A percentile compares a stretch with the other conserved stretches of the same genome.
These are phyloP conservation scores for Cladosporium sp. DNA, from an alignment of 2,329 filamentous ascomycete species.

Conservation along the genomic window DNA sequence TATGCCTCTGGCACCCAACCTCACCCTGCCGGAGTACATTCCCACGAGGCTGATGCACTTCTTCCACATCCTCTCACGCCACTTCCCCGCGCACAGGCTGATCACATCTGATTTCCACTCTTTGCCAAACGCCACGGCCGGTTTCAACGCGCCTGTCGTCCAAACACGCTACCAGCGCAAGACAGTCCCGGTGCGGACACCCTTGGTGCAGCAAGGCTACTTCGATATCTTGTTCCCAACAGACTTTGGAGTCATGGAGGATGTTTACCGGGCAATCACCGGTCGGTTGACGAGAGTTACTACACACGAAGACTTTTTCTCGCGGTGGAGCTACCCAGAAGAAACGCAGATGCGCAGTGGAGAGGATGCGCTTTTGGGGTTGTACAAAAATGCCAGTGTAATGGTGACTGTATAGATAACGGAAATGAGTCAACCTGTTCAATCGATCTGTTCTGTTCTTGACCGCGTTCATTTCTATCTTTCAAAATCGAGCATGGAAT, in stretches of 20 bases:
- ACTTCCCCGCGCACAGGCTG: slow-evolving; percentile 86
- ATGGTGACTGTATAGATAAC: slow-evolving; percentile 86
- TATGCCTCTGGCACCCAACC: slow-evolving; percentile 68
- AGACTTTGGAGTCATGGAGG: slow-evolving; percentile 84
- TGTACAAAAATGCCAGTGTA: slow-evolving; percentile 94
- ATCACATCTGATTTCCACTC: slow-evolving; percentile 86
- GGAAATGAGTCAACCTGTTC: no score
- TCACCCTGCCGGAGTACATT: slow-evolving; percentile 84
- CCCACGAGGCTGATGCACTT: slow-evolving; percentile 95
- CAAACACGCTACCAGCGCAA: slow-evolving; percentile 86
- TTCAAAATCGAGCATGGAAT: no score
- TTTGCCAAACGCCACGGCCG: slow-evolving; percentile 75
- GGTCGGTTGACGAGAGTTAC: slow-evolving; percentile 82
- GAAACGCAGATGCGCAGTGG: slow-evolving; percentile 84
- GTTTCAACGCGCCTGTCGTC: slow-evolving; percentile 89
- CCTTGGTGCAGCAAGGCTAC: slow-evolving; percentile 94
- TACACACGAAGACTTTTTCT: slow-evolving; percentile 86
- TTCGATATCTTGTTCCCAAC: slow-evolving; percentile 99
- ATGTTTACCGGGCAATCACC: slow-evolving; percentile 87
- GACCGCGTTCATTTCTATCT: no score
- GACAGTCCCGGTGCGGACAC: slow-evolving; percentile 85
- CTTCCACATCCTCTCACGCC: slow-evolving; percentile 81
- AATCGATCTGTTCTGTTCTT: no score
- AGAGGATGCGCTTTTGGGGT: slow-evolving; percentile 85
- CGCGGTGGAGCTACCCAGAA: slow-evolving; percentile 81